Conservation (phyloP, 306 rosid genomes). For the Potentilla sterilis region DNA sequence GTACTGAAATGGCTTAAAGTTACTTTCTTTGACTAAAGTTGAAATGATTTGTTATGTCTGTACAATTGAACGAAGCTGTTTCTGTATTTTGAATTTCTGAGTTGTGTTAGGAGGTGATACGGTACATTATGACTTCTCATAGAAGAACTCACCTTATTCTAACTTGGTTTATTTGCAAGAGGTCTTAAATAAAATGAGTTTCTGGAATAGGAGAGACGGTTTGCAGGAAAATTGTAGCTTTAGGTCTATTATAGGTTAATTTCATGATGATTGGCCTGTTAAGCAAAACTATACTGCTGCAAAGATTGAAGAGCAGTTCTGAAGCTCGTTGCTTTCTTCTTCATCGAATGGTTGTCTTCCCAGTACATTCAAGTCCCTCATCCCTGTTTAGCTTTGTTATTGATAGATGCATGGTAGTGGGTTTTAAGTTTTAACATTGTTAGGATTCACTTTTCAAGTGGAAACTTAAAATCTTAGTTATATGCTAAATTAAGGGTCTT, state of each 20-base stretch:
- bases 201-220: background rate
- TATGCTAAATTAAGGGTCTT: background rate
- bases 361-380: background rate
- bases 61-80: background rate
- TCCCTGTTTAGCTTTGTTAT: background rate
- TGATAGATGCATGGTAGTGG: background rate
- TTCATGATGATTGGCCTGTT: background rate
- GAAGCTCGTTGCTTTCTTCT: background rate
- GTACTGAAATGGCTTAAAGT: background rate
- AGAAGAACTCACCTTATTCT: no score
- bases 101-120: background rate
- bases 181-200: background rate
- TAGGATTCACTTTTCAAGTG: background rate
- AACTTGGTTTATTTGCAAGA: background rate
- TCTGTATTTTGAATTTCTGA: background rate
- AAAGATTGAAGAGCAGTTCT: background rate
- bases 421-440: background rate
- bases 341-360: background rate
- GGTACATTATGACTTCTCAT: background rate
- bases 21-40: background rate
- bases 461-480: background rate
- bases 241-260: background rate
- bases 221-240: background rate
- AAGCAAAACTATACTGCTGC: background rate
- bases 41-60: background rate